A percentile compares a stretch with the other conserved stretches of the same genome.
Conservation (phyloP, 768 basidiomycete species). For the Paxillus rubicundulus region DNA sequence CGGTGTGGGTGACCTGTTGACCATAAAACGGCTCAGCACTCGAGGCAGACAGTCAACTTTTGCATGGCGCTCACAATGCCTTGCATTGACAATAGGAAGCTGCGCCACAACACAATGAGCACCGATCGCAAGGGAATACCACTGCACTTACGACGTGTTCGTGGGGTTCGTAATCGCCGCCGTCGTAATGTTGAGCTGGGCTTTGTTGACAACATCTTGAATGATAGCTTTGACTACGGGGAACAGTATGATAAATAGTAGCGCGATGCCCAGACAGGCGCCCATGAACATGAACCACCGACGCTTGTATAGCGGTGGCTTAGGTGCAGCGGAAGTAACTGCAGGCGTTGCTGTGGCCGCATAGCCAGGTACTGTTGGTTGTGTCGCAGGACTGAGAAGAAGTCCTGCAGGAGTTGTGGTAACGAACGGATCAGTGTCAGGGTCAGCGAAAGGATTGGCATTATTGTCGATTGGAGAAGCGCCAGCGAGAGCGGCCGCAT, state of each 20-base stretch:
- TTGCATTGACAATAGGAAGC: slow-evolving; percentile 50
- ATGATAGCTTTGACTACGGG: slow-evolving; percentile 67
- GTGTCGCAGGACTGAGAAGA: not conserved
- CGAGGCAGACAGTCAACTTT: not conserved
- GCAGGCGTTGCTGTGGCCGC: not conserved
- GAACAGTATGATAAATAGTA: slow-evolving; percentile 66
- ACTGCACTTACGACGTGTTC: slow-evolving; percentile 52
- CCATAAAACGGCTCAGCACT: not conserved
- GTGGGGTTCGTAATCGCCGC: slow-evolving; percentile 51
- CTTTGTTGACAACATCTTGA: slow-evolving; percentile 59
- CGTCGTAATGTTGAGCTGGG: slow-evolving; percentile 50
- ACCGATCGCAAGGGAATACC: not conserved
- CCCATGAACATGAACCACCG: slow-evolving; percentile 61
- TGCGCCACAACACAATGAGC: slow-evolving; percentile 24
- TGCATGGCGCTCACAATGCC: slow-evolving; percentile 46
- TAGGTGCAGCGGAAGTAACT: slow-evolving; percentile 3
- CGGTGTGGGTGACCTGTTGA: slow-evolving; percentile 60
- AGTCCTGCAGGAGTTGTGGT: slow-evolving; percentile 9
- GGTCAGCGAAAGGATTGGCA: slow-evolving; percentile 9
- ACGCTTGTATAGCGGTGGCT: slow-evolving; percentile 55
- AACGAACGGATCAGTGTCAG: slow-evolving; percentile 5
- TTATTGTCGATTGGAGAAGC: not conserved
- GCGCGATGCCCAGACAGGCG: slow-evolving; percentile 52
- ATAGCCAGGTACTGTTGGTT: not conserved
- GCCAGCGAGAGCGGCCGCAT: slow-evolving; percentile 9